phyloP scores from a whole-genome alignment of 257 asterid species.

The Rauvolfia tetraphylla region DNA sequence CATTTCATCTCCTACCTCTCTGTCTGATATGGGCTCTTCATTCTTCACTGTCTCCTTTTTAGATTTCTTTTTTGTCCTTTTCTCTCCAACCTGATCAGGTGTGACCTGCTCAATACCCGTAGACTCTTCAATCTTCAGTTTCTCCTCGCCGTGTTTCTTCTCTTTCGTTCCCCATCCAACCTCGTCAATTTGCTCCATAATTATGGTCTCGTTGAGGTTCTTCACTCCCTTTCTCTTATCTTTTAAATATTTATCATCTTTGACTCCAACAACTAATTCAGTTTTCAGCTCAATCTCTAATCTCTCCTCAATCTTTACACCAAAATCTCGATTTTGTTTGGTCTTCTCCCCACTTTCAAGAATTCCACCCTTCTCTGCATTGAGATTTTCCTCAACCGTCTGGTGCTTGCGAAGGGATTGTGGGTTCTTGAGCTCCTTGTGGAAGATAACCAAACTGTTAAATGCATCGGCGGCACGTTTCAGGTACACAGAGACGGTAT shows the following conservation, averaged over 20 bases:
- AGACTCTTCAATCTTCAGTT: not conserved
- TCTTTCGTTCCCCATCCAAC: not conserved
- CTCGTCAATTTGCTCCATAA: not conserved
- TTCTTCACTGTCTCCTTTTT: not conserved
- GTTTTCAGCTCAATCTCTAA: not conserved
- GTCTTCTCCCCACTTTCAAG: not conserved
- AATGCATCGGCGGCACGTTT: constrained; percentile 49
- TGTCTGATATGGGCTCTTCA: not conserved
- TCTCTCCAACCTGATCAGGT: not conserved
- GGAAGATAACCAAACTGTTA: constrained; percentile 42
- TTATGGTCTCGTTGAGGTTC: not conserved
- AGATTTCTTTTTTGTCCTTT: not conserved
- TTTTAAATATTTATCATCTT: not conserved
- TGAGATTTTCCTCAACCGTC: not conserved
- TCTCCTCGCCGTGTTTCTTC: not conserved
- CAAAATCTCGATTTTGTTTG: not conserved
- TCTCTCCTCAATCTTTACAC: constrained; percentile 3
- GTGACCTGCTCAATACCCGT: not conserved
- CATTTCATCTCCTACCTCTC: not conserved
- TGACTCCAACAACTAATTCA: not conserved
- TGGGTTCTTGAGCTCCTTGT: constrained; percentile 21
- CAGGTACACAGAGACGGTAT: constrained; percentile 42
- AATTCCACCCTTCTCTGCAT: not conserved
- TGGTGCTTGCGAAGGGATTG: constrained; percentile 10
- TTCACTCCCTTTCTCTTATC: not conserved